Percentiles rank a stretch among this genome's conserved stretches.
Evolutionary conservation across 139 green algal genomes (phyloP).

Genomic region (Nannochloris sp.): DNA sequence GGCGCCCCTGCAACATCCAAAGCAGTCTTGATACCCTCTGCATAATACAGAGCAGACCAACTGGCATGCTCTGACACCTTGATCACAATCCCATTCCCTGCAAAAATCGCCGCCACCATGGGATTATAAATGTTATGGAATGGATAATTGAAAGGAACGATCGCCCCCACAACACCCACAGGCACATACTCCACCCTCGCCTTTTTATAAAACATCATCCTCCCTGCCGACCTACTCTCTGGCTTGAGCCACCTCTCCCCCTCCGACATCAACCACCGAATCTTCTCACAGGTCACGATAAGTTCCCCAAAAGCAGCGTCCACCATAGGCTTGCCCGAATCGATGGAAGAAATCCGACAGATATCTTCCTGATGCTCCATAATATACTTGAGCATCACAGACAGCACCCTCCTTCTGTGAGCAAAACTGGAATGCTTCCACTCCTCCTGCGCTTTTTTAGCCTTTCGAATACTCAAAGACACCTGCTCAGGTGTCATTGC

Average conservation of each 20-base stretch:
- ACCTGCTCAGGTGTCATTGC: slow-evolving; percentile 62
- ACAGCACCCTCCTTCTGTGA: slow-evolving; percentile 66
- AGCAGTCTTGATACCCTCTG: slow-evolving; percentile 66
- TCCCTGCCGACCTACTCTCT: slow-evolving; percentile 61
- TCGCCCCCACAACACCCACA: slow-evolving; percentile 90
- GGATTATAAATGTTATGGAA: slow-evolving; percentile 99
- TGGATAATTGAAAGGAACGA: slow-evolving; percentile 98
- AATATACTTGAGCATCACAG: slow-evolving; percentile 81
- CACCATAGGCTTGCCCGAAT: slow-evolving; percentile 90
- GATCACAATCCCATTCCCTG: slow-evolving; percentile 91
- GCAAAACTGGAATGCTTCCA: slow-evolving; percentile 71
- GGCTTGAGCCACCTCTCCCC: slow-evolving; percentile 73
- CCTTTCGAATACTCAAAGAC: slow-evolving; percentile 13
- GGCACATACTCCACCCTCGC: slow-evolving; percentile 87
- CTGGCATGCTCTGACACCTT: slow-evolving; percentile 92
- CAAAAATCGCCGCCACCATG: slow-evolving; percentile 79
- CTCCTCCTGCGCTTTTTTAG: slow-evolving; percentile 18
- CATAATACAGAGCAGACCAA: slow-evolving; percentile 78
- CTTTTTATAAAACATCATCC: slow-evolving; percentile 95
- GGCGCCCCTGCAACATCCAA: slow-evolving; percentile 76
- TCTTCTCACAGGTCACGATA: slow-evolving; percentile 95
- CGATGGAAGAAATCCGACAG: slow-evolving; percentile 81
- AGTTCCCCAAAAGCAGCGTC: slow-evolving; percentile 93
- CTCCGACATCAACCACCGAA: slow-evolving; percentile 82
- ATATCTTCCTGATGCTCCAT: slow-evolving; percentile 84